These are phyloP conservation scores for Lipomyces chichibuensis DNA, from an alignment of 805 yeast species.

Conservation along the genomic window DNA sequence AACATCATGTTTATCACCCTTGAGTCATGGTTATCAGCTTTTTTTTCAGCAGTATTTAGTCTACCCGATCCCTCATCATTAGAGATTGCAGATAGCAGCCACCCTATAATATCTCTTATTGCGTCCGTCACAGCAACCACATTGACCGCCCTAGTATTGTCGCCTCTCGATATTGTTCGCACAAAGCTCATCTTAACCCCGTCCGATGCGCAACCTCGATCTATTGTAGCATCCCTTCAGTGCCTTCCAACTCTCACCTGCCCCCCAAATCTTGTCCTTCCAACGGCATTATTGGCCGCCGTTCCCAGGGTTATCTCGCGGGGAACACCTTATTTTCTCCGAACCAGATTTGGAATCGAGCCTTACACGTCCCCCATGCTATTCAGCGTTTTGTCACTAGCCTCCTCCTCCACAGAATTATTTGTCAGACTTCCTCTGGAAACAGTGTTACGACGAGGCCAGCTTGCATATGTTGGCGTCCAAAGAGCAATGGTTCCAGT, in stretches of 20 bases:
- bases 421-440: conserved; percentile 84
- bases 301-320: conserved; percentile 62
- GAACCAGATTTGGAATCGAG: conserved; percentile 66
- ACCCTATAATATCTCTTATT: conserved; percentile 67
- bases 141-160: conserved; percentile 67
- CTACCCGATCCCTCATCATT: conserved; percentile 89
- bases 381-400: conserved; percentile 61
- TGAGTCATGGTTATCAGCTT: conserved; percentile 91
- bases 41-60: conserved; percentile 75
- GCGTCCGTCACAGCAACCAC: conserved; percentile 73
- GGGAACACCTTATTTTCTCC: conserved; percentile 66
- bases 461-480: conserved; percentile 63
- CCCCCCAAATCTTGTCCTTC: conserved; percentile 64
- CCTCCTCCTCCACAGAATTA: conserved; percentile 67
- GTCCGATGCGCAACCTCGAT: conserved; percentile 56
- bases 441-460: conserved; percentile 81
- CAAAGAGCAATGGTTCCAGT: conserved; percentile 58
- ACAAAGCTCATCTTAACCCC: conserved; percentile 75
- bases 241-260: conserved; percentile 54
- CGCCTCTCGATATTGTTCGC: conserved; percentile 81
- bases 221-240: conserved; percentile 69
- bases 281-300: conserved; percentile 68
- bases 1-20: conserved; percentile 73
- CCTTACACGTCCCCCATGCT: conserved; percentile 62
- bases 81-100: conserved; percentile 78